Conservation (phyloP, 176 grass and related monocot genomes). For the Urochloa ruziziensis region DNA sequence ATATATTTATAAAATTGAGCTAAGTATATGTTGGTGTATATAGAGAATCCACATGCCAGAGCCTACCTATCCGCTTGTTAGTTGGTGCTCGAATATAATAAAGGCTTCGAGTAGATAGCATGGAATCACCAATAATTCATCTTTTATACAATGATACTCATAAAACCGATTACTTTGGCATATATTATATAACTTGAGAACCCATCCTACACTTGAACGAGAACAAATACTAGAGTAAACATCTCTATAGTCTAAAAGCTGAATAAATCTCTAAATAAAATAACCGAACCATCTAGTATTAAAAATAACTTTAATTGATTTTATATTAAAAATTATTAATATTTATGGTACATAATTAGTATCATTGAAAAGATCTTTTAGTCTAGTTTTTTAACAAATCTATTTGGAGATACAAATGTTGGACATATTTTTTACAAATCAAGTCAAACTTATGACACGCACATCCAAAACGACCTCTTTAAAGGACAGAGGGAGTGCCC, state of each 20-base stretch:
- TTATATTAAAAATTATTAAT: too few relatives aligned
- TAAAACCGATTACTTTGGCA: not conserved
- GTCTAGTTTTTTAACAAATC: too few relatives aligned
- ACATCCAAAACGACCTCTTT: too few relatives aligned
- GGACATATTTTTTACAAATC: too few relatives aligned
- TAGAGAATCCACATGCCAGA: not conserved
- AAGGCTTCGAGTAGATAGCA: not conserved
- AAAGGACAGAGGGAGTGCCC: too few relatives aligned
- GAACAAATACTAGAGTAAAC: not conserved
- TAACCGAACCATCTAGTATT: too few relatives aligned
- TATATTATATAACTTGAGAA: not conserved
- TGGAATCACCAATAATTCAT: not conserved
- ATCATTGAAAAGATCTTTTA: too few relatives aligned
- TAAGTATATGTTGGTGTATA: not conserved
- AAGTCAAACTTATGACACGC: too few relatives aligned
- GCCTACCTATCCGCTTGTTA: not conserved
- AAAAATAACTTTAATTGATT: too few relatives aligned
- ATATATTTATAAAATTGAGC: not conserved
- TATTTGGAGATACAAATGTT: too few relatives aligned
- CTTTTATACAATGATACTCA: not conserved
- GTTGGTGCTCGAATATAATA: slow-evolving; percentile 17
- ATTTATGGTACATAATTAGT: too few relatives aligned
- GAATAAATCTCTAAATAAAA: not conserved
- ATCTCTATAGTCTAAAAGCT: not conserved
- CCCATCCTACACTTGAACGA: not conserved